These are phyloP conservation scores for Candida namnaoensis DNA, from an alignment of 805 yeast species.

Conservation along the genomic window DNA sequence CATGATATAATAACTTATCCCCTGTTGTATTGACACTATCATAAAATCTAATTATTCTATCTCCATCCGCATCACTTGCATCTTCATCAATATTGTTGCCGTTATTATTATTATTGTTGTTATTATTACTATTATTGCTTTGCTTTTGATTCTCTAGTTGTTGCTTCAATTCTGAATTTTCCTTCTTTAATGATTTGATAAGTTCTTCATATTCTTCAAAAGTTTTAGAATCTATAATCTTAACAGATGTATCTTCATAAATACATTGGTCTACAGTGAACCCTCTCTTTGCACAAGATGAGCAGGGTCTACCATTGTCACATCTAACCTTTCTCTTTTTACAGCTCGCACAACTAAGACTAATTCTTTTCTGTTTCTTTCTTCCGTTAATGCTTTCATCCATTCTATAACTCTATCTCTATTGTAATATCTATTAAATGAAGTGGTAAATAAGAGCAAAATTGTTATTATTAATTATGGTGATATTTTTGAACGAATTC, in stretches of 20 bases:
- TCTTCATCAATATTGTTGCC: too few relatives aligned
- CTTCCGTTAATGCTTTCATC: not conserved
- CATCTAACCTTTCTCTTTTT: conserved; percentile 20
- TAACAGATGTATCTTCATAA: not conserved
- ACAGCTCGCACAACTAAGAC: conserved; percentile 17
- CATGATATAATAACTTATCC: not conserved
- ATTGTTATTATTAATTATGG: too few relatives aligned
- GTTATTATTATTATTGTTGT: too few relatives aligned
- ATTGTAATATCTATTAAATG: not conserved
- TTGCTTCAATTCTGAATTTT: not conserved
- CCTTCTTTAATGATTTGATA: not conserved
- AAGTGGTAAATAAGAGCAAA: not conserved
- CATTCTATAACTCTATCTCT: not conserved
- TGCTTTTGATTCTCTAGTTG: not conserved
- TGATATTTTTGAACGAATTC: not conserved
- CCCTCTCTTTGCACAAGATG: conserved; percentile 3
- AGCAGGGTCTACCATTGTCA: conserved; percentile 20
- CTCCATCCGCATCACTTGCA: not conserved
- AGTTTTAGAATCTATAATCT: not conserved
- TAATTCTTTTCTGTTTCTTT: conserved; percentile 7
- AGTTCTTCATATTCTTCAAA: not conserved
- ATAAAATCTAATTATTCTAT: not conserved
- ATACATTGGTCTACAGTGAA: not conserved
- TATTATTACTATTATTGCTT: too few relatives aligned
- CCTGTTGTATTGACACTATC: not conserved